phyloP scores from a whole-genome alignment of 2,329 filamentous ascomycete genomes.

The Arthroderma sp. region DNA sequence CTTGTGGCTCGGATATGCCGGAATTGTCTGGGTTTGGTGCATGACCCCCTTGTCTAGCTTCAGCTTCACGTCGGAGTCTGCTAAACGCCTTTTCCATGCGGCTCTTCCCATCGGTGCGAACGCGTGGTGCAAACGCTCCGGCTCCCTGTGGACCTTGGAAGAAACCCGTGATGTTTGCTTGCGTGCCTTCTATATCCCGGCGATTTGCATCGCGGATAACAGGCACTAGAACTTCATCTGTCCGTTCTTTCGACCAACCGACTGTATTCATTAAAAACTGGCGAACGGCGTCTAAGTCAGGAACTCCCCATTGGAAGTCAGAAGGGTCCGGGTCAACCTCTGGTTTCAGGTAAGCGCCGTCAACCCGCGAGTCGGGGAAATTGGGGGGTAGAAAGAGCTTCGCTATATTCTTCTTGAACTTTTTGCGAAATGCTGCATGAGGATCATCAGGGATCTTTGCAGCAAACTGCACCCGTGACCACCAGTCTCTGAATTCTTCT shows the following conservation, averaged over 20 bases:
- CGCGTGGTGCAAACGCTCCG: conserved; percentile 58
- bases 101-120: conserved; percentile 48
- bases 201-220: conserved; percentile 94
- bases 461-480: conserved; percentile 62
- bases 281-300: conserved; percentile 74
- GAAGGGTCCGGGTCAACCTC: conserved; percentile 71
- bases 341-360: conserved; percentile 69
- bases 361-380: conserved; percentile 69
- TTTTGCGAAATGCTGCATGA: conserved; percentile 58
- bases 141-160: conserved; percentile 54
- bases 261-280: conserved; percentile 81
- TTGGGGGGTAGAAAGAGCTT: conserved; percentile 73
- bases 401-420: conserved; percentile 70
- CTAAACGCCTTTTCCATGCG: conserved; percentile 65
- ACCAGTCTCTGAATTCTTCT: conserved; percentile 75
- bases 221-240: conserved; percentile 88
- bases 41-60: conserved; percentile 13
- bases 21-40: not conserved
- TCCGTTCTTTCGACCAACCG: conserved; percentile 82
- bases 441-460: conserved; percentile 44
- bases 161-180: conserved; percentile 89
- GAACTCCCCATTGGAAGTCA: conserved; percentile 87
- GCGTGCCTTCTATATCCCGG: conserved; percentile 75
- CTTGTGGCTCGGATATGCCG: not conserved
- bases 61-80: conserved; percentile 47